Conservation (phyloP, 352 stramenopile species). For the Pythium insidiosum region DNA sequence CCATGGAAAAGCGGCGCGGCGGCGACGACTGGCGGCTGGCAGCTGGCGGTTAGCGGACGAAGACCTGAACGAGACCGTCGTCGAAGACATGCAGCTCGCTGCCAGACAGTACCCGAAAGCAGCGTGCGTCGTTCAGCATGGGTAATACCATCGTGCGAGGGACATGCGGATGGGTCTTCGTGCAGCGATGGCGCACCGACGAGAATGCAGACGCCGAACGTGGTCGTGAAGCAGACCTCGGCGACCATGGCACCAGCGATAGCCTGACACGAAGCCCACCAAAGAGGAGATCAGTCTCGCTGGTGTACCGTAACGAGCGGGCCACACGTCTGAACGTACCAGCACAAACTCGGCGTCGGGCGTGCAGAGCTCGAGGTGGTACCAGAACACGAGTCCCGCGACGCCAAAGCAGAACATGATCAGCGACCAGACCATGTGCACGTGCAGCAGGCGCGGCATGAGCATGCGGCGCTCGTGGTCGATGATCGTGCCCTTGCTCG, state of each 20-base stretch:
- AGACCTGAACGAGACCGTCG: no score
- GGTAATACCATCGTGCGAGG: slow-evolving; percentile 57
- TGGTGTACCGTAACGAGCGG: no score
- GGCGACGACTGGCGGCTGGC: no score
- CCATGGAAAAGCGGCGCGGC: no score
- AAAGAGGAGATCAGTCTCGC: not conserved
- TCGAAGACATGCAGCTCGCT: no score
- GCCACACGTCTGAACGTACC: slow-evolving; percentile 34
- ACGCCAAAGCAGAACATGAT: slow-evolving; percentile 57
- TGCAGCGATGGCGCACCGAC: slow-evolving; percentile 27
- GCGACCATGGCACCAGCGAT: slow-evolving; percentile 48
- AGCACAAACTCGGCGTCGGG: slow-evolving; percentile 71
- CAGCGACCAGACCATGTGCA: slow-evolving; percentile 66
- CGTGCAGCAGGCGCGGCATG: slow-evolving; percentile 75
- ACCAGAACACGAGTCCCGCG: slow-evolving; percentile 57
- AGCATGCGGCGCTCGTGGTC: slow-evolving; percentile 81
- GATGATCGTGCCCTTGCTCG: slow-evolving; percentile 78
- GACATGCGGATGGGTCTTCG: slow-evolving; percentile 5
- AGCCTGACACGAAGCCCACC: slow-evolving; percentile 18
- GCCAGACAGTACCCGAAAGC: slow-evolving; percentile 58
- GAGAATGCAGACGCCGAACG: slow-evolving; percentile 65
- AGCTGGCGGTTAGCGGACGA: no score
- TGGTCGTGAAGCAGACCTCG: slow-evolving; percentile 66
- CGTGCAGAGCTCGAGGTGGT: slow-evolving; percentile 55
- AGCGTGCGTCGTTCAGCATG: slow-evolving; percentile 70